A percentile compares a stretch with the other conserved stretches of the same genome.
Conservation (phyloP, 2,329 filamentous ascomycete species). For the Didymellaceae sp. region DNA sequence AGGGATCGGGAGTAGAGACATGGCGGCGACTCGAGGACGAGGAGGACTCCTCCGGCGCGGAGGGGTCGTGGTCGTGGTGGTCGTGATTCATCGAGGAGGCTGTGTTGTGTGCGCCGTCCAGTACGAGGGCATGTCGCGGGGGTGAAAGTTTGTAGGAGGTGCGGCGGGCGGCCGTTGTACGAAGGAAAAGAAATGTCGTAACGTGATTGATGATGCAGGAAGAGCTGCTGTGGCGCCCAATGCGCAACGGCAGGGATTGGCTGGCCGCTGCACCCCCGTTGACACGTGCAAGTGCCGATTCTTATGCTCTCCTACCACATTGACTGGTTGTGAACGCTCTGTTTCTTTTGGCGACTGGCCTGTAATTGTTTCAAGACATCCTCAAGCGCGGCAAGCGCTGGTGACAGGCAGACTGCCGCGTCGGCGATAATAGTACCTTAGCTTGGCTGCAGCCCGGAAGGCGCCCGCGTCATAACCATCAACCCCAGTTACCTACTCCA, state of each 20-base stretch:
- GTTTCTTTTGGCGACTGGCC: neutral
- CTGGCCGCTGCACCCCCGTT: slow-evolving; percentile 6
- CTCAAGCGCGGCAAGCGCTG: slow-evolving; percentile 13
- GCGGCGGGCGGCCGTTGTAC: slow-evolving; percentile 16
- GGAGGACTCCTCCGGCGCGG: slow-evolving; percentile 33
- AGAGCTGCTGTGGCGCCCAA: slow-evolving; percentile 15
- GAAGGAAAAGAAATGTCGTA: slow-evolving; percentile 23
- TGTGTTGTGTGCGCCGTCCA: slow-evolving; percentile 23
- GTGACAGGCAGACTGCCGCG: neutral
- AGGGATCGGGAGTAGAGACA: slow-evolving; percentile 32
- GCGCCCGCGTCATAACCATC: slow-evolving; percentile 13
- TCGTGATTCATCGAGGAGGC: slow-evolving; percentile 39
- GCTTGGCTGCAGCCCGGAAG: slow-evolving; percentile 4
- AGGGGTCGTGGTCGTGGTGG: slow-evolving; percentile 28
- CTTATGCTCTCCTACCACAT: neutral
- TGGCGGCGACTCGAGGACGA: slow-evolving; percentile 32
- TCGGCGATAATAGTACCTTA: neutral
- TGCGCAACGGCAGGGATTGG: slow-evolving; percentile 15
- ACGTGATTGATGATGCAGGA: slow-evolving; percentile 25
- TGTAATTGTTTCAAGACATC: slow-evolving; percentile 1
- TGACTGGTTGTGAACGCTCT: slow-evolving; percentile 1
- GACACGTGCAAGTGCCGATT: slow-evolving; percentile 12
- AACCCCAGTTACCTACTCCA: neutral
- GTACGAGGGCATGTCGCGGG: slow-evolving; percentile 41
- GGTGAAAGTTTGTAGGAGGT: slow-evolving; percentile 18